Evolutionary conservation across 2,329 filamentous ascomycete genomes (phyloP), one percentile per base, ranked within the genome.

Genomic region (Pseudogymnoascus sp.): DNA sequence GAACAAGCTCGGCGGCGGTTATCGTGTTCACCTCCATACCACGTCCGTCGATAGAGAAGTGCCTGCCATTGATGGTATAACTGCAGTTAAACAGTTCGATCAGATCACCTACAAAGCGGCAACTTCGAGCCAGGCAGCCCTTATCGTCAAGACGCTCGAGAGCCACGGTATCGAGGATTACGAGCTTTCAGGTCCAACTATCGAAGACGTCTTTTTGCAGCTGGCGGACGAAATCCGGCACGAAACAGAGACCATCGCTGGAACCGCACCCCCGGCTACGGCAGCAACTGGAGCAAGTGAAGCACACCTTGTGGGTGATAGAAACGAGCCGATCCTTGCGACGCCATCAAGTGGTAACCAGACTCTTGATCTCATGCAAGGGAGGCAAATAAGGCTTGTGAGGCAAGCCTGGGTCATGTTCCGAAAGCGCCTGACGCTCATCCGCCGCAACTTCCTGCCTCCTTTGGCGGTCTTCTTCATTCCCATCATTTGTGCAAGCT

Each of bases 151-250:
- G 59, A 75, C 81, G 9, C 79, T 97, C 1, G 89, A 96, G 72
- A 75, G 79, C 0, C 78, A 81, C 1, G 85, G 85, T 0, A 81
- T 96, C 42, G 80, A 80, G 15, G 89, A 96, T 64, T 96, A 96
- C 73, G 87, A 92, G 64, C 89, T 96, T 68, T 89, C 89, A 15
- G 91, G 91, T 0, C 93, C 93, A 0, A 96, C 91, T 0, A 92
- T 97, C 42, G 93, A 97, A 73, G 92, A 96, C 68, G 92, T 96
- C 0, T 97, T 97, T 74, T 77, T 97, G 23, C 88, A 90, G 67
- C 81, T 96, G 40, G 91, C 92, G 0, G 90, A 93, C 70, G 92
- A 96, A 73, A 83, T 91, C 64, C 82, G 80, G 63, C 81, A 80
- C 5, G 83, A 88, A 67, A 75, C 68, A 10, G 68, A 59, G 7